These are phyloP conservation scores for Taiwanofungus camphoratus DNA, from an alignment of 1,284 basidiomycete genomes.

Conservation along the genomic window DNA sequence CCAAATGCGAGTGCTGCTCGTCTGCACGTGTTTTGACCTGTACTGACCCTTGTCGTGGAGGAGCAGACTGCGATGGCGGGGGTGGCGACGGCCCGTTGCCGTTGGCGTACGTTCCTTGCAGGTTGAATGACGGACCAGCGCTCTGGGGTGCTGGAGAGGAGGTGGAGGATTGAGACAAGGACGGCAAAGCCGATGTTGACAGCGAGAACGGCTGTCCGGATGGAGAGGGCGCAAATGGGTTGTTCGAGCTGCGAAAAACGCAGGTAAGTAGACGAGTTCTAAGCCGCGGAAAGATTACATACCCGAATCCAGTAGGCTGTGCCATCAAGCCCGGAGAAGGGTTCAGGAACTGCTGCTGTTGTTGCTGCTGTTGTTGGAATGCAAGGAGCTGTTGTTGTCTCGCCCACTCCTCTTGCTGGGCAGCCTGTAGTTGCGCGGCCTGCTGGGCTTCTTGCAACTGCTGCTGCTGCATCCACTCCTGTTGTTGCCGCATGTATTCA, in stretches of 20 bases:
- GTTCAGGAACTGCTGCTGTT: conserved; percentile 46
- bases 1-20: conserved; percentile 73
- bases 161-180: conserved; percentile 9
- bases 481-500: conserved; percentile 71
- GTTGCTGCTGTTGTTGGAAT: conserved; percentile 49
- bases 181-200: conserved; percentile 12
- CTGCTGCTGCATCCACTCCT: conserved; percentile 50
- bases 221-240: conserved; percentile 23
- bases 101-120: conserved; percentile 52
- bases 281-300: conserved; percentile 15
- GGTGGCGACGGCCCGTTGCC: conserved; percentile 27
- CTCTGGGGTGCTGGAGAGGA: conserved; percentile 19
- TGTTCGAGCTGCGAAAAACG: conserved; percentile 66
- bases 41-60: conserved; percentile 18
- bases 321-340: conserved; percentile 27
- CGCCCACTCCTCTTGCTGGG: conserved; percentile 59
- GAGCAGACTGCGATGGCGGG: conserved; percentile 26
- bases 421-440: conserved; percentile 43
- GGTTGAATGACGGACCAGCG: conserved; percentile 41
- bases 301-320: conserved; percentile 71
- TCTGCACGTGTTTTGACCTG: conserved; percentile 24
- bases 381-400: conserved; percentile 60
- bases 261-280: neutral
- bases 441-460: conserved; percentile 46
- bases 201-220: conserved; percentile 10